Conservation (phyloP, 768 basidiomycete genomes). For the Peribolospora kevripleyi region DNA sequence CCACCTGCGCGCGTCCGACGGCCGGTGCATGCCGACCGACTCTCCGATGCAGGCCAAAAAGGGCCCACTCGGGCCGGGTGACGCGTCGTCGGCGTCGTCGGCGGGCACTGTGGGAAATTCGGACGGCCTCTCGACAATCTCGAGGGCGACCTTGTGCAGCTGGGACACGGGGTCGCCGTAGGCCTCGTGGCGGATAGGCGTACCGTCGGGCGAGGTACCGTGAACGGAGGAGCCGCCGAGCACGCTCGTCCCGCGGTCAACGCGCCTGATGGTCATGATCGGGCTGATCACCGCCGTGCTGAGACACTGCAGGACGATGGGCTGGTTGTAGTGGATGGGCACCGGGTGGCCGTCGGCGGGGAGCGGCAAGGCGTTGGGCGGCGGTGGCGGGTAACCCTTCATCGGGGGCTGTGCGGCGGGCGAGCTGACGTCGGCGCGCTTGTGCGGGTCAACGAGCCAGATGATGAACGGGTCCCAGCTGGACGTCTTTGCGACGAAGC, state of each 20-base stretch:
- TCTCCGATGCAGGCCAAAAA: conserved; percentile 82
- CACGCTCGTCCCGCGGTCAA: conserved; percentile 68
- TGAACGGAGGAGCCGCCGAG: conserved; percentile 79
- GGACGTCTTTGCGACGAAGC: conserved; percentile 68
- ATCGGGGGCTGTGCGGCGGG: conserved; percentile 44
- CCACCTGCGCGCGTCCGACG: conserved; percentile 62
- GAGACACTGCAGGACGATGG: conserved; percentile 78
- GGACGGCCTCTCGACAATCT: conserved; percentile 42
- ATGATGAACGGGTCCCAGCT: conserved; percentile 91
- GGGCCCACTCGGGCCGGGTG: conserved; percentile 43
- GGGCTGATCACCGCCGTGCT: conserved; percentile 85
- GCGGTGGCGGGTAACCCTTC: conserved; percentile 72
- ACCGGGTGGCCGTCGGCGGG: conserved; percentile 62
- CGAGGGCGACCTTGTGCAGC: conserved; percentile 83
- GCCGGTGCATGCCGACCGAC: conserved; percentile 73
- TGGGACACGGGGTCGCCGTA: conserved; percentile 88
- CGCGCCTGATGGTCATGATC: conserved; percentile 75
- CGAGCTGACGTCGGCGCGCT: conserved; percentile 50
- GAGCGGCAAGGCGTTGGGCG: conserved; percentile 69
- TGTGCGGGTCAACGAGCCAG: conserved; percentile 85
- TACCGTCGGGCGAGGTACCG: conserved; percentile 38
- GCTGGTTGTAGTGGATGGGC: conserved; percentile 89
- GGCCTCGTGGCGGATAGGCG: conserved; percentile 48
- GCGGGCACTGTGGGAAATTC: conserved; percentile 14
- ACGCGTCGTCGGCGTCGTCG: not conserved